A percentile compares a stretch with the other conserved stretches of the same genome.
Evolutionary conservation across 805 yeast species (phyloP).

Genomic region (Lipomyces mesembrius): DNA sequence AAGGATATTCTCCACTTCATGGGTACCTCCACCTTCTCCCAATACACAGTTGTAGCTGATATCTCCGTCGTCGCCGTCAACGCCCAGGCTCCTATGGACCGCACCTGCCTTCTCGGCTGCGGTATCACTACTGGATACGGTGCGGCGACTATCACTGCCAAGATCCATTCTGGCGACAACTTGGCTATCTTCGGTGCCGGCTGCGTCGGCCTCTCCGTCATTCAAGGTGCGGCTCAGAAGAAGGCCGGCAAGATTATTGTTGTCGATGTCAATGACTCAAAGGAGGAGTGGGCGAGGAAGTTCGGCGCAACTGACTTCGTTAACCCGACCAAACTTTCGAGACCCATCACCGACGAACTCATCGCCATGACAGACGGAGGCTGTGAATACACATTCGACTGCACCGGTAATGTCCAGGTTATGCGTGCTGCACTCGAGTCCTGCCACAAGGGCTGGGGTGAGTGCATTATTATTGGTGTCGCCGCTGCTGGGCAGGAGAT

Average conservation of each 20-base stretch:
- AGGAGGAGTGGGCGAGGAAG: constrained; percentile 81
- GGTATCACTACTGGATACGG: constrained; percentile 99
- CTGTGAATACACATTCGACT: constrained; percentile 92
- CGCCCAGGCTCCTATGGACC: constrained; percentile 79
- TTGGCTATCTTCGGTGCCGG: constrained; percentile 99
- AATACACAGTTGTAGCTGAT: constrained; percentile 97
- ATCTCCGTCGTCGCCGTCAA: constrained; percentile 93
- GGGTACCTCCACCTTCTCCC: constrained; percentile 98
- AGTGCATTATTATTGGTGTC: constrained; percentile 92
- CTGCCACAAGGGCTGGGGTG: constrained; percentile 99
- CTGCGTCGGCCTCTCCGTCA: constrained; percentile 93
- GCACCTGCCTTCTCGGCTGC: constrained; percentile 92
- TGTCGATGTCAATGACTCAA: constrained; percentile 82
- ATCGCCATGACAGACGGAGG: constrained; percentile 96
- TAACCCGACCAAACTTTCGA: constrained; percentile 76
- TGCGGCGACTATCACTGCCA: constrained; percentile 93
- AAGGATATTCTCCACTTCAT: constrained; percentile 85
- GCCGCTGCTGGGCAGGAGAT: constrained; percentile 99
- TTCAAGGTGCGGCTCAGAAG: constrained; percentile 89
- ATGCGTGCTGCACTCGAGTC: constrained; percentile 97
- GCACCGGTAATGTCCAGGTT: constrained; percentile 94
- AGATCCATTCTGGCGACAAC: constrained; percentile 86
- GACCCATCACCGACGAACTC: constrained; percentile 78
- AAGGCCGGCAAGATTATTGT: constrained; percentile 79
- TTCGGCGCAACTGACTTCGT: constrained; percentile 96